Conservation (phyloP, 169 alveolate genomes). For the Plasmodium yoelii region DNA sequence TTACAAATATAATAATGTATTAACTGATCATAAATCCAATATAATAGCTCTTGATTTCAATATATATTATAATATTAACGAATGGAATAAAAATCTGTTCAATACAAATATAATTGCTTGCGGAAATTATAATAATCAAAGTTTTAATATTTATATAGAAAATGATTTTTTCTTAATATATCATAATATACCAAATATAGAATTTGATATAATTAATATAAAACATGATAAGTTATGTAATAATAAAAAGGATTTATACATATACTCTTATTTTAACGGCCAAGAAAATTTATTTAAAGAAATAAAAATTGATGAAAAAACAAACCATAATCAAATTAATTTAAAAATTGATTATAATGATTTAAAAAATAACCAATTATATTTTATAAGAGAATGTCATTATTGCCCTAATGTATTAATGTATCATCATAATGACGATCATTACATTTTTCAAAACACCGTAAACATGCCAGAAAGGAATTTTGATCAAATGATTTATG, state of each 20-base stretch:
- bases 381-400: slow-evolving; percentile 69
- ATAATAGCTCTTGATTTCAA: slow-evolving; percentile 29
- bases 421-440: slow-evolving; percentile 11
- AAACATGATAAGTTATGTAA: slow-evolving; percentile 1
- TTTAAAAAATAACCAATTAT: slow-evolving; percentile 41
- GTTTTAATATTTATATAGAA: slow-evolving; percentile 33
- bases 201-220: slow-evolving; percentile 30
- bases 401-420: slow-evolving; percentile 16
- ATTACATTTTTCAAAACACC: slow-evolving; percentile 6
- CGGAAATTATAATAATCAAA: slow-evolving; percentile 60
- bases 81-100: slow-evolving; percentile 25
- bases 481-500: slow-evolving; percentile 1
- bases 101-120: slow-evolving; percentile 51
- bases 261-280: slow-evolving; percentile 56
- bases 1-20: slow-evolving; percentile 11
- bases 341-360: slow-evolving; percentile 47
- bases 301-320: slow-evolving; percentile 30
- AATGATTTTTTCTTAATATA: slow-evolving; percentile 42
- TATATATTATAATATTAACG: slow-evolving; percentile 12
- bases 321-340: slow-evolving; percentile 3
- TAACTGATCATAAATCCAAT: slow-evolving; percentile 20
- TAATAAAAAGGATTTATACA: slow-evolving; percentile 29
- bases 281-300: slow-evolving; percentile 51
- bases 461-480: neutral
- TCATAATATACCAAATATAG: slow-evolving; percentile 18